Percentiles rank a stretch among this genome's conserved stretches.
Evolutionary conservation across 306 rosid species (phyloP).

Genomic region (Cercis canadensis): DNA sequence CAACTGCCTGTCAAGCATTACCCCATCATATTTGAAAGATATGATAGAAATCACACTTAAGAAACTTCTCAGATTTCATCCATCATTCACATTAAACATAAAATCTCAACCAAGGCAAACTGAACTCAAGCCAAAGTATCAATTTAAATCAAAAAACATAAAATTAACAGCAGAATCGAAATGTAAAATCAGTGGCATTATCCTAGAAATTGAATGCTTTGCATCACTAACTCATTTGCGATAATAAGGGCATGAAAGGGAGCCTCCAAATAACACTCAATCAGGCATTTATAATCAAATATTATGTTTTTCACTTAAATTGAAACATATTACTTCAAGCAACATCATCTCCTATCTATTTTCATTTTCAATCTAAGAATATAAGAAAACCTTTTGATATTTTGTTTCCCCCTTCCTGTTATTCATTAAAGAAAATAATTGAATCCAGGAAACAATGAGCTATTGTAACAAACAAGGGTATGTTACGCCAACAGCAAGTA

Average conservation of each 20-base stretch:
- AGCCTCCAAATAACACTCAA: not conserved
- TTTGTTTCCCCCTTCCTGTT: not conserved
- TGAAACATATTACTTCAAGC: no score
- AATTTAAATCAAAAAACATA: not conserved
- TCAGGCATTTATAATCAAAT: not conserved
- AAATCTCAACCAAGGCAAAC: not conserved
- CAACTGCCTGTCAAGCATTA: slow-evolving; percentile 63
- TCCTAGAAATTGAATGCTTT: not conserved
- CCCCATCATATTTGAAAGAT: not conserved
- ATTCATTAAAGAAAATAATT: not conserved
- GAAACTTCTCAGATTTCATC: not conserved
- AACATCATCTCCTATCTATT: no score
- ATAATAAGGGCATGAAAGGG: not conserved
- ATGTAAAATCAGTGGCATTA: not conserved
- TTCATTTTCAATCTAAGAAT: no score
- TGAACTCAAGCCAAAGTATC: not conserved
- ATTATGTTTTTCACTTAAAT: not conserved
- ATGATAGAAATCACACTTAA: not conserved
- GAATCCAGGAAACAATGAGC: not conserved
- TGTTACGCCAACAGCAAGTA: not conserved
- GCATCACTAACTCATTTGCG: not conserved
- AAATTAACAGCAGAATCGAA: not conserved
- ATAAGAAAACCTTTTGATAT: no score
- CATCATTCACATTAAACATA: not conserved
- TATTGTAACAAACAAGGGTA: not conserved